Evolutionary conservation across 345 rosid genomes (phyloP).

Genomic region (Mallotus nudiflorus): DNA sequence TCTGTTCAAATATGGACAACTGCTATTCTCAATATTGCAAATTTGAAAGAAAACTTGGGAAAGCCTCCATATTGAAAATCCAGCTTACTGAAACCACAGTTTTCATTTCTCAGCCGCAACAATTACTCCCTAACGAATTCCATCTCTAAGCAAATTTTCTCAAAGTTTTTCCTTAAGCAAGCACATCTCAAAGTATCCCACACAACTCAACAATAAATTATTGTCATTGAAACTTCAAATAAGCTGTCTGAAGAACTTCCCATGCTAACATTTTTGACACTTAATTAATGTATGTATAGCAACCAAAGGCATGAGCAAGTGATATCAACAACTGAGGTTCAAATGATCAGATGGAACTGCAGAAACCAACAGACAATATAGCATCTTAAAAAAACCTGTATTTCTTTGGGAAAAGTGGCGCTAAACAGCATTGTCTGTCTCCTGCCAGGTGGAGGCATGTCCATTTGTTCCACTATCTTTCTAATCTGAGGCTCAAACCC

Average conservation of each 20-base stretch:
- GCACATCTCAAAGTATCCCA: too few species aligned
- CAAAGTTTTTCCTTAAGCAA: too few species aligned
- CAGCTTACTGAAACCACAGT: background rate
- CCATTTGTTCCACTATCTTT: constrained; percentile 96
- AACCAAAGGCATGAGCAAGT: background rate
- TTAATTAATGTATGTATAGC: background rate
- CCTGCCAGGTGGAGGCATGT: constrained; percentile 91
- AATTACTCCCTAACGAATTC: background rate
- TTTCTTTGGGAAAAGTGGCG: constrained; percentile 98
- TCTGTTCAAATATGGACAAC: background rate
- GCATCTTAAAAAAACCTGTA: constrained; percentile 57
- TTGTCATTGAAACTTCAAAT: too few species aligned
- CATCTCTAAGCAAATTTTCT: too few species aligned
- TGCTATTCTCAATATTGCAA: background rate
- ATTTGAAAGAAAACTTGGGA: background rate
- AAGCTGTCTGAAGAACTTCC: too few species aligned
- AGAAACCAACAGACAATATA: background rate
- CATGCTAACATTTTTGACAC: too few species aligned
- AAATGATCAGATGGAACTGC: background rate
- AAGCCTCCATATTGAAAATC: too few species aligned
- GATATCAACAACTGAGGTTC: constrained; percentile 2
- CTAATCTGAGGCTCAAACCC: constrained; percentile 99
- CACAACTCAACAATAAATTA: too few species aligned
- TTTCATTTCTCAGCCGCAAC: background rate
- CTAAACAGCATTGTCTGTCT: constrained; percentile 96